Base-by-base conservation (phyloP, 371 early-diverging fungal species). In the Mortierella sp. region DNA sequence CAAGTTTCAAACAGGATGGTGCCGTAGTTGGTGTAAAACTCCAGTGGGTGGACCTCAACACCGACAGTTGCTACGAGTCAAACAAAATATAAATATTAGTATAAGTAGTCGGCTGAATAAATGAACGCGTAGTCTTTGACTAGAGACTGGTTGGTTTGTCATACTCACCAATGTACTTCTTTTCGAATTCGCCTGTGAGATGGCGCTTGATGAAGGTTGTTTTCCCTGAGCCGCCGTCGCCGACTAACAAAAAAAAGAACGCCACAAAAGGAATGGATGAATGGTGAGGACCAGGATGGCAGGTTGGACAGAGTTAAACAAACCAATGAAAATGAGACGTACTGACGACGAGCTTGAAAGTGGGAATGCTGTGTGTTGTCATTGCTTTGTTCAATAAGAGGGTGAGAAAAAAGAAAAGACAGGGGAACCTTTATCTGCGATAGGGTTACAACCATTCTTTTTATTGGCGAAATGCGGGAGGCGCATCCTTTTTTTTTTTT, bases 151-250 rank as follows among this genome's bases (percentile, higher is more conserved):
- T 3, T 29, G 4, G 16, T 8, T 7, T 95, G 6, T 7, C 41
- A 6, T 41, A 41, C 41, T 41, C 41, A 98, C 98, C 98, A 82
- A 98, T 95, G 90, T 99, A 99, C 91, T 97, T 98, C 96, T 99
- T 99, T 91, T 99, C 99, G 89, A 99, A 99, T 92, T 98, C 99
- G 88, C 99, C 99, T 81, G 99, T 98, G 91, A 98, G 94, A 89
- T 99, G 99, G 88, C 99, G 99, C 94, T 99, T 99, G 83, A 99
- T 99, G 88, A 99, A 99, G 81, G 99, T 99, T 82, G 99, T 99
- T 93, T 99, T 99, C 83, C 99, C 99, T 75, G 99, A 99, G 92
- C 99, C 99, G 90, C 99, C 99, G 91, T 99, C 99, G 82, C 99
- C 99, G 87, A 99, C 99, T 92, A 94, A 43, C 43, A 38, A 74